A percentile compares a stretch with the other conserved stretches of the same genome.
Evolutionary conservation across 1,139 yeast species (phyloP).

Genomic region (Geotrichum europaeum): DNA sequence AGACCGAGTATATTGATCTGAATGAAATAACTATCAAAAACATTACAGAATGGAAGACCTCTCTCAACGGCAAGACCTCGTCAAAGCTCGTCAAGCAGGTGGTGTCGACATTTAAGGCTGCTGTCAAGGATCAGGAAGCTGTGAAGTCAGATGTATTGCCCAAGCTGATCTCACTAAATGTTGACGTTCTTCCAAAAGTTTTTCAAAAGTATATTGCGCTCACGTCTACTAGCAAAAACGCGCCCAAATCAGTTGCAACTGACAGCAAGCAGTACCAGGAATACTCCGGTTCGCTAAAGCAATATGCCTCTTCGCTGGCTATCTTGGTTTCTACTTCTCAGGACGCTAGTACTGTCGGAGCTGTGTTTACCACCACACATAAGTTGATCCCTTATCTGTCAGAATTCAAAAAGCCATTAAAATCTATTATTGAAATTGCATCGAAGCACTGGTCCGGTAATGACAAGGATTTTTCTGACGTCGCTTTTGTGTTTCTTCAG

Average conservation of each 20-base stretch:
- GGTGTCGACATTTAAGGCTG: conserved; percentile 78
- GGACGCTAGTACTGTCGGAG: conserved; percentile 73
- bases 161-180: conserved; percentile 60
- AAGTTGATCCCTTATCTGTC: conserved; percentile 78
- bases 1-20: conserved; percentile 32
- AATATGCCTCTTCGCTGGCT: conserved; percentile 66
- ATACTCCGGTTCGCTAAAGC: conserved; percentile 59
- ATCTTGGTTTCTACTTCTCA: conserved; percentile 65
- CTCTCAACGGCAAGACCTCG: conserved; percentile 43
- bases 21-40: conserved; percentile 49
- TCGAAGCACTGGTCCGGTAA: conserved; percentile 69
- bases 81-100: conserved; percentile 61
- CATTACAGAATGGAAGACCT: conserved; percentile 62
- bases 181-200: conserved; percentile 67
- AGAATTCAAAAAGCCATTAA: conserved; percentile 70
- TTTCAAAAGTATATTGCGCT: conserved; percentile 65
- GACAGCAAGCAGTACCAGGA: conserved; percentile 53
- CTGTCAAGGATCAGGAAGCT: conserved; percentile 61
- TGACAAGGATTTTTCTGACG: conserved; percentile 70
- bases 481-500: conserved; percentile 81
- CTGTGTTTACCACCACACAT: conserved; percentile 39
- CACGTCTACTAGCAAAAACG: conserved; percentile 33
- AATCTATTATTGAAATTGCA: conserved; percentile 60
- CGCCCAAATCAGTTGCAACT: conserved; percentile 46
- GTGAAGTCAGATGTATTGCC: conserved; percentile 55